These are phyloP conservation scores for Helianthus tuberosus DNA, from an alignment of 129 eudicot species.

Conservation along the genomic window DNA sequence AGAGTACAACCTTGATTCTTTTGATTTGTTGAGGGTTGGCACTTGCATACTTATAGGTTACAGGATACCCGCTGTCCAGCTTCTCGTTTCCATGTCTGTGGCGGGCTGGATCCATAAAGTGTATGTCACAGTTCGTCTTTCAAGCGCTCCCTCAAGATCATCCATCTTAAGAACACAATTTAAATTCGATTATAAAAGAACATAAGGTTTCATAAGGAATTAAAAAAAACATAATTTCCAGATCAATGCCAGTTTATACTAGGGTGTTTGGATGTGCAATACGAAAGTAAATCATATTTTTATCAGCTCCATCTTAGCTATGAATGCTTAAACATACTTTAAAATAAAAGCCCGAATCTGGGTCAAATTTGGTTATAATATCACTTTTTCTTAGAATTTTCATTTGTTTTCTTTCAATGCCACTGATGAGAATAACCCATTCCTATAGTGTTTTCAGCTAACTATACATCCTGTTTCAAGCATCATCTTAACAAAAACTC, in stretches of 20 bases:
- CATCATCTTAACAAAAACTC: too few relatives aligned
- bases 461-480: too few relatives aligned
- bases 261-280: background rate
- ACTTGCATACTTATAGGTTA: constrained; percentile 72
- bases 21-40: constrained; percentile 66
- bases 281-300: too few relatives aligned
- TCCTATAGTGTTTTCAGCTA: too few relatives aligned
- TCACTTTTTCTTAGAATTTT: too few relatives aligned
- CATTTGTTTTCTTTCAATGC: too few relatives aligned
- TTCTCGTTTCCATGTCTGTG: constrained; percentile 56
- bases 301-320: too few relatives aligned
- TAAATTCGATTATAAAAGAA: background rate
- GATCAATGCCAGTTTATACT: constrained; percentile 2
- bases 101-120: constrained; percentile 80
- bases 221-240: background rate
- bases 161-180: constrained; percentile 55
- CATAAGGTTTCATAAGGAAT: background rate
- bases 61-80: constrained; percentile 99
- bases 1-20: constrained; percentile 62
- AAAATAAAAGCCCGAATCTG: too few relatives aligned
- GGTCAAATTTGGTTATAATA: too few relatives aligned
- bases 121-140: constrained; percentile 88
- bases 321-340: too few relatives aligned
- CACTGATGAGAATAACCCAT: too few relatives aligned
- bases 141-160: constrained; percentile 77